Percentiles rank a stretch among this genome's conserved stretches.
These are phyloP conservation scores for Xylaria sp. DNA, from an alignment of 2,329 filamentous ascomycete species.

Conservation along the genomic window DNA sequence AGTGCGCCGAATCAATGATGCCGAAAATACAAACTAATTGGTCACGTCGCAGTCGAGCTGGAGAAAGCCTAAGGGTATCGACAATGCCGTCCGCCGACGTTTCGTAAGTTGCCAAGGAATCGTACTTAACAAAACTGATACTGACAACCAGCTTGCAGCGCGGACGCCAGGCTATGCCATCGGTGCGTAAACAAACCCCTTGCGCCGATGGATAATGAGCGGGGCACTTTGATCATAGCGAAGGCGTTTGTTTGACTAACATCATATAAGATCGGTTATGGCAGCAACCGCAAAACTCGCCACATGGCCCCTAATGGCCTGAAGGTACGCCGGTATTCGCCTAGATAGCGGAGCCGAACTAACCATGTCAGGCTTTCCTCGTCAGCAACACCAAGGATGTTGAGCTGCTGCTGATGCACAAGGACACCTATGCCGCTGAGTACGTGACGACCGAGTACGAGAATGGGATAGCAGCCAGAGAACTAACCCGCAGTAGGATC, in stretches of 20 bases:
- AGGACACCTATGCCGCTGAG: constrained; percentile 98
- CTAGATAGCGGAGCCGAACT: constrained; percentile 8
- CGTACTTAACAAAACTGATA: neutral
- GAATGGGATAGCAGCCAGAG: neutral
- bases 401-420: constrained; percentile 99
- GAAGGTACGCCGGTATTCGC: constrained; percentile 66
- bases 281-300: constrained; percentile 99
- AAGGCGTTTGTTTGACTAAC: constrained; percentile 34
- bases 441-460: constrained; percentile 64
- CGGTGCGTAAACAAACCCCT: constrained; percentile 72
- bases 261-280: constrained; percentile 86
- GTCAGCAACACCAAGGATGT: constrained; percentile 97
- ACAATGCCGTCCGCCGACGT: constrained; percentile 95
- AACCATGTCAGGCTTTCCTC: constrained; percentile 75
- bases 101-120: constrained; percentile 62
- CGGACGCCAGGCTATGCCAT: constrained; percentile 95
- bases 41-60: constrained; percentile 63
- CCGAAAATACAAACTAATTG: constrained; percentile 20
- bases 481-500: constrained; percentile 75
- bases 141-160: constrained; percentile 55
- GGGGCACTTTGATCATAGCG: constrained; percentile 4
- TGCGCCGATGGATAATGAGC: constrained; percentile 1
- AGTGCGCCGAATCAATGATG: constrained; percentile 21
- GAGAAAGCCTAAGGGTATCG: constrained; percentile 99
- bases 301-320: constrained; percentile 99